Conservation (phyloP, 2,329 filamentous ascomycete species). For the Ceratocystis colombiana region DNA sequence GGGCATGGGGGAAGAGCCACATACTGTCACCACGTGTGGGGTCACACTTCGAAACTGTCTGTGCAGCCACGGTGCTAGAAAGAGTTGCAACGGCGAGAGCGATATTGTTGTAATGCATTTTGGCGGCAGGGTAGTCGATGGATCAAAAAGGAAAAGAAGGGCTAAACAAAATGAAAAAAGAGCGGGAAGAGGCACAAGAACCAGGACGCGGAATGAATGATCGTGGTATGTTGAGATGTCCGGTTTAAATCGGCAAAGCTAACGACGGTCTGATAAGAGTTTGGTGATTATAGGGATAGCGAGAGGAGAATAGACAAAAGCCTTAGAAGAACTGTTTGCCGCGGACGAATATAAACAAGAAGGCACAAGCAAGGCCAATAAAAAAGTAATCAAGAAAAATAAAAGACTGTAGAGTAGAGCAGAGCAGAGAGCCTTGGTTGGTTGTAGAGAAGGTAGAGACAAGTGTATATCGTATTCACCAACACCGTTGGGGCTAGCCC, state of each 20-base stretch:
- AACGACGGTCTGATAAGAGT: background rate
- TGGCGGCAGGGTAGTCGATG: background rate
- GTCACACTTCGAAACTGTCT: conserved; percentile 48
- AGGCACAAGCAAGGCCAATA: background rate
- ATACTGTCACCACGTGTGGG: conserved; percentile 32
- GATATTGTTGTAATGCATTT: conserved; percentile 37
- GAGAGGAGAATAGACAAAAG: background rate
- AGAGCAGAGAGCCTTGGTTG: background rate
- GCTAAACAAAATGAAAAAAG: background rate
- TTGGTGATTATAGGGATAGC: background rate
- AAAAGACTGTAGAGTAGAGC: background rate
- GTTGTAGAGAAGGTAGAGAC: background rate
- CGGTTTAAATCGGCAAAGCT: background rate
- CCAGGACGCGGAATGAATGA: background rate
- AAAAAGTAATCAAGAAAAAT: background rate
- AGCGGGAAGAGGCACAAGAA: conserved; percentile 5
- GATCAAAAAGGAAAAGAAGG: conserved; percentile 4
- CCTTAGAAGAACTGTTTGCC: background rate
- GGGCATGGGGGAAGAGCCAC: conserved; percentile 9
- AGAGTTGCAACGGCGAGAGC: conserved; percentile 35
- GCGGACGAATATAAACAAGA: background rate
- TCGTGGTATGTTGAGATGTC: too few species aligned
- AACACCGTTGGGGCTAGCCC: background rate
- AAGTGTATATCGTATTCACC: background rate
- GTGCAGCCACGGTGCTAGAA: conserved; percentile 41